Evolutionary conservation across 2,329 filamentous ascomycete species (phyloP), one percentile per base, ranked within the genome.

Genomic region (Berkeleyomyces rouxiae): DNA sequence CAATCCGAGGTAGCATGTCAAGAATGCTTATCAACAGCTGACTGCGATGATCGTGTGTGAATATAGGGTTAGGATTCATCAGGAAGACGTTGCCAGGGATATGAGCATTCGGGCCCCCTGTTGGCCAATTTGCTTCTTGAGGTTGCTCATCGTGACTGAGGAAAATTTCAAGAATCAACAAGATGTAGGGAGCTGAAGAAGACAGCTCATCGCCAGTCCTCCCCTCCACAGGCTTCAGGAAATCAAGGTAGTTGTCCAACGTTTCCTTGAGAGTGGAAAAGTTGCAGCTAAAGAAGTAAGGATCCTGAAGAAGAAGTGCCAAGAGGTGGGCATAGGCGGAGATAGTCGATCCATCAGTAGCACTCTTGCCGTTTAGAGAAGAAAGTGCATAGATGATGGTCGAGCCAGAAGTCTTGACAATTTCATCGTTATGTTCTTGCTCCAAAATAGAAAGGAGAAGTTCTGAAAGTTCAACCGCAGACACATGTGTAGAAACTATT

Each of bases 271-370:
- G 74, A 44, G 85, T 84, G 37, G 85, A 82, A 16, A 91, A 74
- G 16, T 88, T 89, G 59, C 84, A 83, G 59, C 82, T 80, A 71
- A 95, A 96, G 72, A 97, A 96, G 42, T 79, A 70, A 63, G 83
- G 83, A 64, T 95, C 87, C 69, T 95, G 90, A 16, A 97, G 79
- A 61, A 97, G 83, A 44, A 99, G 76, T 3, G 90, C 93, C 9
- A 99, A 78, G 11, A 99, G 79, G 73, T 99, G 92, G 16, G 93
- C 90, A 73, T 95, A 96, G 1, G 93, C 89, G 23, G 90, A 87
- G 67, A 99, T 82, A 65, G 78, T 81, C 65, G 74, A 75, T 3
- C 79, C 78, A 64, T 81, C 80, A 2, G 74, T 83, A 71, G 90
- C 82, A 7, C 84, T 81, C 46, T 84, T 80, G 44, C 77, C 71